Evolutionary conservation across 1,139 yeast species (phyloP), one percentile per base, ranked within the genome.

Genomic region (Suhomyces guaymorum): DNA sequence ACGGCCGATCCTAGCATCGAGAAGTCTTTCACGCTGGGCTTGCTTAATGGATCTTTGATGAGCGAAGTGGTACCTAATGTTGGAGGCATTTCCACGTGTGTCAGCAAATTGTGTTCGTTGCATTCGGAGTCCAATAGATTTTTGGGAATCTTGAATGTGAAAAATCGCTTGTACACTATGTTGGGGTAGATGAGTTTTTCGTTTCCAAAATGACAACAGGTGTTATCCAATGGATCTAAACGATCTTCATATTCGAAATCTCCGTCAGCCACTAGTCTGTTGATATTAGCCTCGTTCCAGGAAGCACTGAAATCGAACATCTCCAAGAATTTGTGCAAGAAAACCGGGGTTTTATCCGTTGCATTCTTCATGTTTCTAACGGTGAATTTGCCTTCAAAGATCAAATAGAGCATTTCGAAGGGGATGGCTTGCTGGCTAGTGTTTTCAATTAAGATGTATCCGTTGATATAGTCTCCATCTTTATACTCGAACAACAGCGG

Each of bases 301-400:
- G 70, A 60, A 2, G 71, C 74, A 26, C 57, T 53, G 38, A 68
- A 67, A 44, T 70, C 75, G 46, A 63, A 66, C 74, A 70, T 69
- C 40, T 70, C 70, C 42, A 70, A 49, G 37, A 63, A 63, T 34
- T 56, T 60, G 26, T 49, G 51, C 23, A 49, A 33, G 16, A 42
- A 43, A 3, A 49, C 43, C 10, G 54, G 59, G 10, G 36, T 42
- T 20, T 36, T 41, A 21, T 35, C 41, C 12, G 43, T 45, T 9
- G 22, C 26, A 16, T 38, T 47, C 38, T 31, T 35, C 5, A 23
- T 10, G 38, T 48, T 43, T 7, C 46, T 29, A 22, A 59, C 46
- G 37, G 46, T 43, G 24, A 58, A 49, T 22, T 50, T 54, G 1
- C 75, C 75, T 47, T 70, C 74, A 32, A 70, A 65, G 13, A 68